Percentiles rank a stretch among this genome's conserved stretches.
Conservation (phyloP, 2,329 filamentous ascomycete genomes). For the Aspergillus arachidicola region DNA sequence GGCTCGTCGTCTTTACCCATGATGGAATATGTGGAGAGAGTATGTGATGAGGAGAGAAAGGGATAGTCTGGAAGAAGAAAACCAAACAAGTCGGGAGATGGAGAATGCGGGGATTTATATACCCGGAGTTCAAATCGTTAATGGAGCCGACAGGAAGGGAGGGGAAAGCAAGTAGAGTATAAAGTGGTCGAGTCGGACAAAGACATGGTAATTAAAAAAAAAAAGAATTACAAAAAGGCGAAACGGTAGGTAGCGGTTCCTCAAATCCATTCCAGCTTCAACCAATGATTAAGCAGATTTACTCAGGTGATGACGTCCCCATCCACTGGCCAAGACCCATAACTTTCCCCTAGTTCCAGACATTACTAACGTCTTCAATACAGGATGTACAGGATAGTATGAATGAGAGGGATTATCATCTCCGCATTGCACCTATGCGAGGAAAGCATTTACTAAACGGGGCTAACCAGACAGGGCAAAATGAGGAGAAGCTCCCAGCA, state of each 20-base stretch:
- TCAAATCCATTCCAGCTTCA: not conserved
- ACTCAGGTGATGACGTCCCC: not conserved
- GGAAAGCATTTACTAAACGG: not conserved
- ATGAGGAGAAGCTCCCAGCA: slow-evolving; percentile 2
- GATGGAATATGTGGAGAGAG: slow-evolving; percentile 16
- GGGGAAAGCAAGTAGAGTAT: not conserved
- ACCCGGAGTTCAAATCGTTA: not conserved
- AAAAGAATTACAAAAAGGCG: not conserved
- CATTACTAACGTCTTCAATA: not conserved
- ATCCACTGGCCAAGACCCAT: not conserved
- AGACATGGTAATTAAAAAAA: not conserved
- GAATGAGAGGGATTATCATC: not conserved
- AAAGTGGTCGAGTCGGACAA: not conserved
- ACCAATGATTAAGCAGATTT: not conserved
- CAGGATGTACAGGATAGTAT: not conserved
- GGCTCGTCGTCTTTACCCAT: slow-evolving; percentile 43
- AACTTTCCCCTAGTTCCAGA: not conserved
- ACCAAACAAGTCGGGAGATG: not conserved
- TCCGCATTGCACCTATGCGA: not conserved
- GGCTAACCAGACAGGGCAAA: not conserved
- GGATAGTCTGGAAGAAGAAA: slow-evolving; percentile 1
- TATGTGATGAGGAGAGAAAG: slow-evolving; percentile 12
- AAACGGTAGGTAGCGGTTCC: not conserved
- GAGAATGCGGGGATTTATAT: slow-evolving; percentile 3
- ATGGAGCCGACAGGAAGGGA: not conserved